Percentiles rank a stretch among this genome's conserved stretches.
Evolutionary conservation across 148 eudicot species (phyloP).

Genomic region (Cornus florida): DNA sequence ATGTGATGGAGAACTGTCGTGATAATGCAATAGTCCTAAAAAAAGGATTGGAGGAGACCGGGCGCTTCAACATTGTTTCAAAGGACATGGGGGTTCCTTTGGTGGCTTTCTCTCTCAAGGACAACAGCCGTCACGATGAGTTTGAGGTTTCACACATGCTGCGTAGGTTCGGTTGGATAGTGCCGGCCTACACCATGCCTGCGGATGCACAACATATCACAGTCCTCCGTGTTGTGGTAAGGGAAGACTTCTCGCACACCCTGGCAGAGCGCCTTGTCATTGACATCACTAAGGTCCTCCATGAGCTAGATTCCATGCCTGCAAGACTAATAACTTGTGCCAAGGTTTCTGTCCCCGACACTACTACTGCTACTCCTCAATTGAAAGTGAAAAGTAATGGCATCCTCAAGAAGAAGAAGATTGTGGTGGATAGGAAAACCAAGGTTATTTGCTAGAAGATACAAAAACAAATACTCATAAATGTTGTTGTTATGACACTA

Average conservation of each 20-base stretch:
- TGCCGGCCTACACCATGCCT: slow-evolving; percentile 12
- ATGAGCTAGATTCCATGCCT: not conserved
- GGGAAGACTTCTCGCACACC: not conserved
- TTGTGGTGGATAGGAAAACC: slow-evolving; percentile 24
- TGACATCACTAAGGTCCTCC: not conserved
- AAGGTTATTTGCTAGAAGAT: slow-evolving; percentile 15
- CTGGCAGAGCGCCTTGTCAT: not conserved
- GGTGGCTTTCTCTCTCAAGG: slow-evolving; percentile 16
- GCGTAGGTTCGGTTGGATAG: slow-evolving; percentile 8
- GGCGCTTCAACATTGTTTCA: slow-evolving; percentile 23
- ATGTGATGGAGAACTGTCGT: slow-evolving; percentile 10
- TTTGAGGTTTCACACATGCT: slow-evolving; percentile 5
- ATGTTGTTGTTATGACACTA: too few relatives aligned
- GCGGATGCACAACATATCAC: slow-evolving; percentile 9
- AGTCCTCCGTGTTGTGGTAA: not conserved
- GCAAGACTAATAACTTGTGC: not conserved
- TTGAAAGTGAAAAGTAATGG: not conserved
- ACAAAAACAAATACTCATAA: too few relatives aligned
- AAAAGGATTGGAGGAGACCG: slow-evolving; percentile 18
- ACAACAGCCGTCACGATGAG: slow-evolving; percentile 6
- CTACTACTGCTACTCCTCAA: too few relatives aligned
- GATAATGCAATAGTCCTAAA: slow-evolving; percentile 13
- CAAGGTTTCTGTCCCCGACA: not conserved
- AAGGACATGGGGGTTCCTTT: slow-evolving; percentile 14
- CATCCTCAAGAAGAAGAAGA: slow-evolving; percentile 22